Percentiles rank a stretch among this genome's conserved stretches.
Conservation (phyloP, 2,329 filamentous ascomycete species). For the Epichloe gansuensis region DNA sequence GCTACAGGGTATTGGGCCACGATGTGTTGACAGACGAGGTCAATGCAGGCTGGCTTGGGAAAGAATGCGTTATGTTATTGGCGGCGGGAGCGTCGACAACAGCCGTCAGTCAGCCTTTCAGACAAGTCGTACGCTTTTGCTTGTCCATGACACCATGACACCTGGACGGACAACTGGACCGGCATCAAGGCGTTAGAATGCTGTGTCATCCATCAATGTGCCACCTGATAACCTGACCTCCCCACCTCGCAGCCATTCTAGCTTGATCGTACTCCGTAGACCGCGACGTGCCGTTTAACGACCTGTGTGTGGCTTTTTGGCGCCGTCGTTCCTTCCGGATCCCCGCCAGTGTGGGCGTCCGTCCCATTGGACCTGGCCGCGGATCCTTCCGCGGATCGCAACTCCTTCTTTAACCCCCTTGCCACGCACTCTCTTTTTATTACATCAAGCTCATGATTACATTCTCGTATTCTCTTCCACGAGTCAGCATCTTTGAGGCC, state of each 20-base stretch:
- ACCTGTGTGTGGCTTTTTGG: background rate
- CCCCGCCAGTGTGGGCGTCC: background rate
- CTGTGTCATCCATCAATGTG: background rate
- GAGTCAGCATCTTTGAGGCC: background rate
- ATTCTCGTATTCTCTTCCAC: background rate
- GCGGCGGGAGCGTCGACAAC: background rate
- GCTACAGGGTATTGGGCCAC: background rate
- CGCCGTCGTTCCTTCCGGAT: background rate
- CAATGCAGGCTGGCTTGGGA: background rate
- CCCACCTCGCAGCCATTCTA: background rate
- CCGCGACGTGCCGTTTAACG: background rate
- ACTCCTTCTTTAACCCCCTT: background rate
- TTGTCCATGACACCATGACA: background rate
- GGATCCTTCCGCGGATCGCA: background rate
- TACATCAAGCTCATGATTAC: background rate
- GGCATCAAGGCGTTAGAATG: background rate
- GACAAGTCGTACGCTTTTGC: too few species aligned
- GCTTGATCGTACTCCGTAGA: background rate
- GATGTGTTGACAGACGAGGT: background rate
- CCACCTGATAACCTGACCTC: slow-evolving; percentile 1
- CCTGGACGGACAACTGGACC: background rate
- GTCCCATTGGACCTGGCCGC: background rate
- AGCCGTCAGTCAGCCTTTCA: background rate
- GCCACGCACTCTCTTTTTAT: background rate
- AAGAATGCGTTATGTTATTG: too few species aligned